Evolutionary conservation across 768 basidiomycete species (phyloP), one percentile per base, ranked within the genome.

Genomic region (Psilocybe cubensis): DNA sequence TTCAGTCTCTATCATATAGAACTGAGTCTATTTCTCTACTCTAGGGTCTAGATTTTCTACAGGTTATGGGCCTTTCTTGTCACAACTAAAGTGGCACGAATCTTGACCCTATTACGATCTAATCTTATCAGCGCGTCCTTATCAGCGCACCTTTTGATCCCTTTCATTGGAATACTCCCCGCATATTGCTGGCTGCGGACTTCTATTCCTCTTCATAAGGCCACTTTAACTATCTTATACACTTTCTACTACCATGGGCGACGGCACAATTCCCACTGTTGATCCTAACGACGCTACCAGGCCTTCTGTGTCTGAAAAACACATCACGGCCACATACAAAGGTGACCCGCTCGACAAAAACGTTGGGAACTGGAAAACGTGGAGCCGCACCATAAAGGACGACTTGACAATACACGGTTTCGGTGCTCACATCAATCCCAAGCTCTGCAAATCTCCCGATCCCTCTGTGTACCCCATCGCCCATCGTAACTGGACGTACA

Each of bases 31-130:
- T n/a, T n/a, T n/a, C n/a, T n/a, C n/a, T n/a, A n/a, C n/a, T n/a
- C n/a, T n/a, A n/a, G n/a, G n/a, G n/a, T n/a, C n/a, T n/a, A n/a
- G n/a, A n/a, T n/a, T n/a, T n/a, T n/a, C n/a, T n/a, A n/a, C n/a
- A n/a, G n/a, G n/a, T n/a, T n/a, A n/a, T 64, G 63, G 57, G 63
- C 63, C 63, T 51, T 52, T 23, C n/a, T n/a, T n/a, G 41, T 38
- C 51, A 43, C 51, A 11, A 41, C 50, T 38, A n/a, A 17, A 4
- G 52, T 45, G 46, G 28, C 45, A 33, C 45, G 43, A 42, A 45
- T 28, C 42, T 27, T 41, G 3, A 18, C 48, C 48, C 21, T 47
- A 47, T n/a, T n/a, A n/a, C n/a, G n/a, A 44, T 48, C 56, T 56
- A 47, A 56, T 56, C 59, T 20, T 40, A 28, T 35, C 50, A 45